Conservation (phyloP, 2,329 filamentous ascomycete species). For the Sporothrix euskadiensis region DNA sequence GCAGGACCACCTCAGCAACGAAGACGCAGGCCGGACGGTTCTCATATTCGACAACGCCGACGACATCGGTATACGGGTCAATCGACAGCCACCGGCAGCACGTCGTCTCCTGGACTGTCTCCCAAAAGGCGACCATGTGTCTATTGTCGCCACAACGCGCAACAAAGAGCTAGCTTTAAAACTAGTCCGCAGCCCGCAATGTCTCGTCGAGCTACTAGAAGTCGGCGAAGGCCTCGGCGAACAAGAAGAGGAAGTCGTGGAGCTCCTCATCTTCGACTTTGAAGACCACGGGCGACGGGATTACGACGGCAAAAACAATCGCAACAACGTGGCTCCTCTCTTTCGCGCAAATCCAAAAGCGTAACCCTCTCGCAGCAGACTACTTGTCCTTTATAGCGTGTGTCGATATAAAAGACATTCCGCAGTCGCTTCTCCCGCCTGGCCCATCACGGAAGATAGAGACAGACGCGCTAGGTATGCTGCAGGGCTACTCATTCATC, state of each 20-base stretch:
- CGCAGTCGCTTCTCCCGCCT: constrained; percentile 35
- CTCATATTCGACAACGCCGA: constrained; percentile 51
- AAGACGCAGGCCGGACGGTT: constrained; percentile 42
- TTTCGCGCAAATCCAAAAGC: constrained; percentile 28
- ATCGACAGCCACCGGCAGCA: background rate
- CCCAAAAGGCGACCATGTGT: background rate
- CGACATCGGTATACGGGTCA: constrained; percentile 39
- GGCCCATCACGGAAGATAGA: constrained; percentile 27
- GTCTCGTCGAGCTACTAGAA: constrained; percentile 12
- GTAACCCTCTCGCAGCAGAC: constrained; percentile 34
- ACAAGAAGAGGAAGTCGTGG: constrained; percentile 20
- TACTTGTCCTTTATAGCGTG: constrained; percentile 40
- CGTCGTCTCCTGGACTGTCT: background rate
- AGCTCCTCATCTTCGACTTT: constrained; percentile 31
- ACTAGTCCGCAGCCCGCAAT: background rate
- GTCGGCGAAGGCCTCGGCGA: constrained; percentile 17
- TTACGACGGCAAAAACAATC: constrained; percentile 21
- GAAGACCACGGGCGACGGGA: constrained; percentile 24
- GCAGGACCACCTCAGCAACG: constrained; percentile 38
- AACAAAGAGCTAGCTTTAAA: background rate
- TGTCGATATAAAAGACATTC: constrained; percentile 38
- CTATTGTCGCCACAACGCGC: constrained; percentile 9
- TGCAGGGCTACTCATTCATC: constrained; percentile 40
- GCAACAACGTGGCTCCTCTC: constrained; percentile 33
- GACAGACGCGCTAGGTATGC: constrained; percentile 35